Evolutionary conservation across 2,329 filamentous ascomycete species (phyloP), one percentile per base, ranked within the genome.

Genomic region (Alternaria novae-zelandiae): DNA sequence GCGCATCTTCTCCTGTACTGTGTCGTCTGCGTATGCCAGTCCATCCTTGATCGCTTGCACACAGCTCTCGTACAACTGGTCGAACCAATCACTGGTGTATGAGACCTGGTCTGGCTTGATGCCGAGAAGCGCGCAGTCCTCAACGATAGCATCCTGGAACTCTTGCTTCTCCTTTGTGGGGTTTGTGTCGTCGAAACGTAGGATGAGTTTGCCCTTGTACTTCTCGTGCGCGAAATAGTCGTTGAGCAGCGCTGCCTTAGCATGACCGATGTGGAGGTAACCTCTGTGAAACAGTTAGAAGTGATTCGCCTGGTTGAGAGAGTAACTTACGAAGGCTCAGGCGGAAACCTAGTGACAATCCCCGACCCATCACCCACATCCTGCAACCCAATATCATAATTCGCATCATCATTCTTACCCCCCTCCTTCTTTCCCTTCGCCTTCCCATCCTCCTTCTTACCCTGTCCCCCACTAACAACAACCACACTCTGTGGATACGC

Each of bases 111-210:
- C 95, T 21, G 94, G 92, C 82, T 91, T 92, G 81, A 99, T 92
- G 28, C 94, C 95, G 86, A 99, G 93, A 57, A 98, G 86, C 54
- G 90, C 89, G 54, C 97, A 87, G 80, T 99, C 96, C 83, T 97
- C 91, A 43, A 97, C 85, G 66, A 99, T 99, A 6, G 94, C 88
- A 81, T 98, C 94, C 79, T 98, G 91, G 79, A 91, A 99, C 83
- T 98, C 96, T 79, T 95, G 90, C 84, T 97, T 97, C 86, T 99
- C 96, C 81, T 98, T 98, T 64, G 91, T 90, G 8, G 96, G 96
- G 82, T 99, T 99, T 60, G 96, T 99, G 78, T 99, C 96, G 78
- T 99, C 96, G 76, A 99, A 96, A 64, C 96, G 92, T 54, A 98
- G 88, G 63, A 96, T 89, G 73, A 99, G 86, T 74, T 91, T 96